Conservation (phyloP, 768 basidiomycete genomes). For the Saitozyma sp. region DNA sequence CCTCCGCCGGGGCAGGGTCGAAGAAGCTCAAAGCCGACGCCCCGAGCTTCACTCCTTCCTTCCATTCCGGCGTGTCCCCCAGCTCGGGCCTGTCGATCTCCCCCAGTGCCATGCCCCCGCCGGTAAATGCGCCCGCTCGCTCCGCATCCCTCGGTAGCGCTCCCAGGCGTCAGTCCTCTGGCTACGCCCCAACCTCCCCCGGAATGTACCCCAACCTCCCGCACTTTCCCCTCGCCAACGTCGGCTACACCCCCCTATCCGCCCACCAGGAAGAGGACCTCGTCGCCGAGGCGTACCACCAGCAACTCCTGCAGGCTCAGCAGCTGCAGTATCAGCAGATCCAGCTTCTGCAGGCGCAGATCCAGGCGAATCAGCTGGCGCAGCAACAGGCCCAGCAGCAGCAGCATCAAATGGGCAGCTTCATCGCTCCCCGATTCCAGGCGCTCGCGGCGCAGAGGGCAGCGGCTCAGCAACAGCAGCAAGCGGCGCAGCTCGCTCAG, state of each 20-base stretch:
- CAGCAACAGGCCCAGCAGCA: constrained; percentile 64
- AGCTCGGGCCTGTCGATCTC: constrained; percentile 25
- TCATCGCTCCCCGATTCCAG: constrained; percentile 84
- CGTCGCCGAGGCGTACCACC: constrained; percentile 9
- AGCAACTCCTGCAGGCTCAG: constrained; percentile 32
- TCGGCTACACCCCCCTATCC: constrained; percentile 6
- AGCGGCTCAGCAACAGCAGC: constrained; percentile 33
- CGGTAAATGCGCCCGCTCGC: constrained; percentile 1
- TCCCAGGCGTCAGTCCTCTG: not conserved
- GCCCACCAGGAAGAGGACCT: constrained; percentile 4
- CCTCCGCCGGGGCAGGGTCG: constrained; percentile 9
- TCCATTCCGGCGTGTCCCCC: constrained; percentile 31
- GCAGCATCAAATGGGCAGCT: constrained; percentile 57
- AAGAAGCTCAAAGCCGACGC: constrained; percentile 49
- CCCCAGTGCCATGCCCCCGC: constrained; percentile 6
- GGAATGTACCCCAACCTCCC: constrained; percentile 3
- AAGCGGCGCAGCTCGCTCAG: constrained; percentile 59
- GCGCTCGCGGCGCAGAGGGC: constrained; percentile 62
- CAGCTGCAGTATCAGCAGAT: constrained; percentile 48
- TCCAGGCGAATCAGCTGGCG: constrained; percentile 56
- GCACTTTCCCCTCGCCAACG: constrained; percentile 9
- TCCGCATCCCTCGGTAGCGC: constrained; percentile 9
- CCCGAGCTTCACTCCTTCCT: constrained; percentile 41
- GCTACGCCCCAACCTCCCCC: constrained; percentile 5
- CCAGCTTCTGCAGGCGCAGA: constrained; percentile 64